These are phyloP conservation scores for Teratosphaeria epicoccoides DNA, from an alignment of 2,329 filamentous ascomycete genomes.

Conservation along the genomic window DNA sequence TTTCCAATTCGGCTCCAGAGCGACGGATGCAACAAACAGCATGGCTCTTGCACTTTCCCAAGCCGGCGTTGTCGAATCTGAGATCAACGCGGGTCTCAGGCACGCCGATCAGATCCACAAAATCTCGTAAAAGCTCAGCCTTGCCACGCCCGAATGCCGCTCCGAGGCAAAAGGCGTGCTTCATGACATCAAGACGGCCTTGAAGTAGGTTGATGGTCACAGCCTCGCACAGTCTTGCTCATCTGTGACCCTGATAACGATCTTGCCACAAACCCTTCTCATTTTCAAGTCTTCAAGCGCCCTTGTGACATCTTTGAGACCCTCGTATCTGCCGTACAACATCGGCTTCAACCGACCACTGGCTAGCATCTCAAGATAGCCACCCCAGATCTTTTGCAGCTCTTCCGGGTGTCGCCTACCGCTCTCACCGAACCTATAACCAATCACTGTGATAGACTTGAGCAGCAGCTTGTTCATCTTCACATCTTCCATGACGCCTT, in stretches of 20 bases:
- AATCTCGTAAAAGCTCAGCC: no score
- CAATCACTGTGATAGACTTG: conserved; percentile 43
- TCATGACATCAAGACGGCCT: no score
- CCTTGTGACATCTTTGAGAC: conserved; percentile 39
- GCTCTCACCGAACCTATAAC: conserved; percentile 50
- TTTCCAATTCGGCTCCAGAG: no score
- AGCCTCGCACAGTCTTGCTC: conserved; percentile 16
- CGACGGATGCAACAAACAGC: no score
- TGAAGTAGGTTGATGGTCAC: conserved; percentile 5
- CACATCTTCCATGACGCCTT: conserved; percentile 44
- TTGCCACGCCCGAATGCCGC: no score
- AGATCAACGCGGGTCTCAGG: no score
- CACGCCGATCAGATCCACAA: background rate
- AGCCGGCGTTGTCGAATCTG: no score
- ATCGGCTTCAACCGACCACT: conserved; percentile 40
- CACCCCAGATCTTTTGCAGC: conserved; percentile 41
- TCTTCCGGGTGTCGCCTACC: conserved; percentile 40
- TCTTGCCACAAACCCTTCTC: conserved; percentile 46
- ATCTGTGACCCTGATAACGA: conserved; percentile 38
- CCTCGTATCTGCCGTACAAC: conserved; percentile 40
- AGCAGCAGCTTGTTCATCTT: conserved; percentile 46
- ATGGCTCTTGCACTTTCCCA: no score
- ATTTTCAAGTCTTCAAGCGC: conserved; percentile 43
- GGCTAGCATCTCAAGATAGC: conserved; percentile 39
- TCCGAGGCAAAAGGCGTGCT: no score